A percentile compares a stretch with the other conserved stretches of the same genome.
phyloP scores from a whole-genome alignment of 805 yeast species.

The Pichia pseudocactophila region DNA sequence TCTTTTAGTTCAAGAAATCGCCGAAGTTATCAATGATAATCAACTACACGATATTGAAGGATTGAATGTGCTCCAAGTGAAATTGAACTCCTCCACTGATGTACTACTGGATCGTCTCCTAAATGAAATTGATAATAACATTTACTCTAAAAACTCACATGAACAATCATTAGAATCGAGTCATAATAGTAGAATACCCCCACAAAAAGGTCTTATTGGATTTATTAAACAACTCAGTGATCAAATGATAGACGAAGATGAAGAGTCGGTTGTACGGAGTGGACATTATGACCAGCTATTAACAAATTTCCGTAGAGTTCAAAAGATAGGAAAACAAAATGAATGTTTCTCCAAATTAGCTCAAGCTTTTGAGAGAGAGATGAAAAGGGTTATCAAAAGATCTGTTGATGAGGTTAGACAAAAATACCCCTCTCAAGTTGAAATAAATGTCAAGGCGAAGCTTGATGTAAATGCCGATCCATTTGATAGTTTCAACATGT shows the following conservation, averaged over 20 bases:
- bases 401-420: slow-evolving; percentile 57
- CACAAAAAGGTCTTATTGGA: slow-evolving; percentile 8
- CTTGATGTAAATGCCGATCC: slow-evolving; percentile 18
- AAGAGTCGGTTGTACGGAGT: slow-evolving; percentile 11
- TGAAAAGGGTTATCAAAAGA: slow-evolving; percentile 52
- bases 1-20: slow-evolving; percentile 30
- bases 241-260: slow-evolving; percentile 4
- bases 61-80: slow-evolving; percentile 39
- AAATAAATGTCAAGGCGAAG: slow-evolving; percentile 14
- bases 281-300: slow-evolving; percentile 17
- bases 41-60: slow-evolving; percentile 52
- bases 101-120: slow-evolving; percentile 59
- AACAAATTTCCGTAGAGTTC: slow-evolving; percentile 15
- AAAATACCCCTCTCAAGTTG: slow-evolving; percentile 34
- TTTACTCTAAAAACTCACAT: slow-evolving; percentile 18
- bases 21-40: slow-evolving; percentile 38
- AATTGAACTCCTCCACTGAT: slow-evolving; percentile 47
- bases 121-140: slow-evolving; percentile 67
- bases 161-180: not conserved
- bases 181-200: slow-evolving; percentile 2
- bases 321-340: slow-evolving; percentile 50
- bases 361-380: slow-evolving; percentile 50
- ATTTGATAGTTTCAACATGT: slow-evolving; percentile 23
- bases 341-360: slow-evolving; percentile 46
- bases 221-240: slow-evolving; percentile 7